Evolutionary conservation across 345 rosid genomes (phyloP).

Genomic region (Microcos paniculata): DNA sequence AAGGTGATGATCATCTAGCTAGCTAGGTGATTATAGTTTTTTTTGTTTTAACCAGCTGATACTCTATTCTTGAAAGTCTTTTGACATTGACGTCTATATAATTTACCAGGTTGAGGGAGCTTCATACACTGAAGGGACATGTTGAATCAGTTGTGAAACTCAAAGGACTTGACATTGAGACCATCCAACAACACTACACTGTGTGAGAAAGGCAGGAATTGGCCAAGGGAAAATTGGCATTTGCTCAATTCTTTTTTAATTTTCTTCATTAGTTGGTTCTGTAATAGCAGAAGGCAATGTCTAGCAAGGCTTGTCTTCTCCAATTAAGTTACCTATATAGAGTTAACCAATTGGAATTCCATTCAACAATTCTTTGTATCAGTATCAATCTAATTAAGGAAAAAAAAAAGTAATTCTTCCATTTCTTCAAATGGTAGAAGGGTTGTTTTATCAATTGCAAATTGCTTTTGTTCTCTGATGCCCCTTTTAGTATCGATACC

Average conservation of each 20-base stretch:
- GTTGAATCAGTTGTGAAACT: constrained; percentile 94
- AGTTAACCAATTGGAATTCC: not conserved
- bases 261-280: constrained; percentile 3
- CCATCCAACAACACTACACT: constrained; percentile 89
- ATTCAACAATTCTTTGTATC: not conserved
- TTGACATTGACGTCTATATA: not conserved
- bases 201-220: constrained; percentile 40
- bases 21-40: not conserved
- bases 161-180: constrained; percentile 85
- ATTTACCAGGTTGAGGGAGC: constrained; percentile 70
- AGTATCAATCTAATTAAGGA: constrained; percentile 1
- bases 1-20: constrained; percentile 37
- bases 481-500: not conserved
- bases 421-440: not conserved
- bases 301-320: not conserved
- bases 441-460: not conserved
- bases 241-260: not conserved
- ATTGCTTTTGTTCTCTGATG: too few relatives aligned
- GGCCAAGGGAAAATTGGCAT: not conserved
- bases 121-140: constrained; percentile 87
- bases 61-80: not conserved
- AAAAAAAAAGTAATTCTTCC: not conserved
- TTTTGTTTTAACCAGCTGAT: not conserved
- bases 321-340: not conserved
- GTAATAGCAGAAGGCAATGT: constrained; percentile 1